These are phyloP conservation scores for Chlorencoelia australis DNA, from an alignment of 2,329 filamentous ascomycete species.

Conservation along the genomic window DNA sequence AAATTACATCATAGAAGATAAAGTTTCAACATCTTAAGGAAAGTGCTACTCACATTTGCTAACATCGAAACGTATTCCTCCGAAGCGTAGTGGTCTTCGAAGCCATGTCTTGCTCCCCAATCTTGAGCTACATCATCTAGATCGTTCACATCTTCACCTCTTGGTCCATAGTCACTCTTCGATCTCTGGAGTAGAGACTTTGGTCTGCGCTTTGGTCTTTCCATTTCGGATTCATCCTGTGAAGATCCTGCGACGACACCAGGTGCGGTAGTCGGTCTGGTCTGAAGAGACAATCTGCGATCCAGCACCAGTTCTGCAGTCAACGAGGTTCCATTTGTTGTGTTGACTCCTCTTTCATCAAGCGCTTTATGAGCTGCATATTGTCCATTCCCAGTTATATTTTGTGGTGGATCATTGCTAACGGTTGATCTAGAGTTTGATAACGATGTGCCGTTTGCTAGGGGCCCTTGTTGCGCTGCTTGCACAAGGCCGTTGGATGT, in stretches of 20 bases:
- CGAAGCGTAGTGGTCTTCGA: constrained; percentile 62
- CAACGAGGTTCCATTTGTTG: not conserved
- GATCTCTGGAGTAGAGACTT: constrained; percentile 30
- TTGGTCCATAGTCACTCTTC: constrained; percentile 42
- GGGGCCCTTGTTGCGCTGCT: too few relatives aligned
- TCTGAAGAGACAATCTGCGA: constrained; percentile 7
- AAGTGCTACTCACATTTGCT: constrained; percentile 43
- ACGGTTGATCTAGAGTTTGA: constrained; percentile 16
- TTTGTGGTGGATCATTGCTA: constrained; percentile 20
- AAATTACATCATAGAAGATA: too few relatives aligned
- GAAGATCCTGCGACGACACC: constrained; percentile 19
- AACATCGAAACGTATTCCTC: constrained; percentile 60
- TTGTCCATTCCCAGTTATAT: constrained; percentile 12
- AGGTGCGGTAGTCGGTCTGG: constrained; percentile 17
- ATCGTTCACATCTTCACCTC: constrained; percentile 27
- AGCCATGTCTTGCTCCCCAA: constrained; percentile 50
- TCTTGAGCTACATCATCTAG: constrained; percentile 21
- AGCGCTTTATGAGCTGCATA: too few relatives aligned
- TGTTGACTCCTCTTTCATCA: not conserved
- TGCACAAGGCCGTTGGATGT: constrained; percentile 16
- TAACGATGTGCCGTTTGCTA: too few relatives aligned
- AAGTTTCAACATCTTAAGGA: constrained; percentile 11
- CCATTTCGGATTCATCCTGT: constrained; percentile 22
- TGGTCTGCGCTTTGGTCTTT: constrained; percentile 16
- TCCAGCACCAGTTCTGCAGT: not conserved